Percentiles rank a stretch among this genome's conserved stretches.
Evolutionary conservation across 768 basidiomycete genomes (phyloP).

Genomic region (Tremella yokohamensis): DNA sequence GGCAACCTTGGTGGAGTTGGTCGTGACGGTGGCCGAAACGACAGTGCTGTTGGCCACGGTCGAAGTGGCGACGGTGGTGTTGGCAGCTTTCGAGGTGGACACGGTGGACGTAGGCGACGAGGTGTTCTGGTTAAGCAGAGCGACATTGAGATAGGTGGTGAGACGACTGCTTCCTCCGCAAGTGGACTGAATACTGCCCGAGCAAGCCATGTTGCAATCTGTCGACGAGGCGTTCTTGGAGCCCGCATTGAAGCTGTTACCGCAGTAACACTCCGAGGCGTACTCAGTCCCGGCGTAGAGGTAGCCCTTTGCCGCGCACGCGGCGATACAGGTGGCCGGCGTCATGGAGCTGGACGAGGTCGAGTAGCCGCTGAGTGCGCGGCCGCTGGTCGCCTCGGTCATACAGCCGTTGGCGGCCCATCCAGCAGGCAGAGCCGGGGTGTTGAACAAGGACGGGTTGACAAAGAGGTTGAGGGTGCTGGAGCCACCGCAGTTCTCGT

Average conservation of each 20-base stretch:
- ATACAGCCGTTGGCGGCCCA: slow-evolving; percentile 40
- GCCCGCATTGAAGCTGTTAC: slow-evolving; percentile 64
- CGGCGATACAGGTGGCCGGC: slow-evolving; percentile 62
- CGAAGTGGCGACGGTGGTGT: background rate
- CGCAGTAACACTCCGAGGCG: slow-evolving; percentile 45
- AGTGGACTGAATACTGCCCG: slow-evolving; percentile 52
- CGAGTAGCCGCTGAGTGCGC: slow-evolving; percentile 43
- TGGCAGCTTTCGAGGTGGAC: background rate
- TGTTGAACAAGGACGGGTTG: slow-evolving; percentile 37
- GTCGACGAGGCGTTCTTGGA: slow-evolving; percentile 54
- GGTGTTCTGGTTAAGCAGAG: slow-evolving; percentile 1
- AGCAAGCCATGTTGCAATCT: slow-evolving; percentile 71
- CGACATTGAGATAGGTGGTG: slow-evolving; percentile 27
- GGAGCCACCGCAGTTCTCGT: slow-evolving; percentile 50
- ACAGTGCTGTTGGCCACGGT: background rate
- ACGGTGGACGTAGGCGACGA: background rate
- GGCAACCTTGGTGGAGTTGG: background rate
- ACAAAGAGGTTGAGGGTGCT: slow-evolving; percentile 30
- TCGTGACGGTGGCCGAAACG: background rate
- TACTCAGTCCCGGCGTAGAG: slow-evolving; percentile 70
- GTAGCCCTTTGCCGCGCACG: slow-evolving; percentile 60
- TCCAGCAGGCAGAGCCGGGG: slow-evolving; percentile 26
- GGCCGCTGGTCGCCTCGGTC: slow-evolving; percentile 28
- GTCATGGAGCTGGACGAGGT: slow-evolving; percentile 56
- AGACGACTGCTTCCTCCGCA: slow-evolving; percentile 40